Base-by-base conservation (phyloP, 106 monocot species). In the Iris macrosiphon region DNA sequence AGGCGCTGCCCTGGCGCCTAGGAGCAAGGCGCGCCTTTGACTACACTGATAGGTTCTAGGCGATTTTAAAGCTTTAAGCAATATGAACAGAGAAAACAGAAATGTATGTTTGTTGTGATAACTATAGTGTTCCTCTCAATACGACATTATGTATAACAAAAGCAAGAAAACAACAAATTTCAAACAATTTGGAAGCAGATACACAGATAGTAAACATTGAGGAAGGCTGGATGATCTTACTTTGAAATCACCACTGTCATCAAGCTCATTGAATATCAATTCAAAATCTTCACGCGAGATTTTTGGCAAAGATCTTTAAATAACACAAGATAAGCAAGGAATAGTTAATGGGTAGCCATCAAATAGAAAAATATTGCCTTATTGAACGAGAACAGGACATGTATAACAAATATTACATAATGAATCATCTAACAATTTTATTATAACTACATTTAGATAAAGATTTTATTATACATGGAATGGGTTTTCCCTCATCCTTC, bases 211-310 rank as follows among this genome's bases (percentile, higher is more conserved):
- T 15, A n/a, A n/a, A n/a, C n/a, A n/a, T 25, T 25, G 40, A 30
- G 22, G 0, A 4, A 31, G 30, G 41, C 55, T 55, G 14, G 50
- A 20, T 41, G 32, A 5, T 43, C 15, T 33, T 57, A 95, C 96
- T 90, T 87, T 85, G 48, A 96, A 90, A 64, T 96, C 96, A 30
- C 86, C 90, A 73, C 96, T 96, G 40, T 74, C 66, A 78, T 96
- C 96, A 59, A 96, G 90, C 35, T 96, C 90, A 70, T 54, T 34
- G 58, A 96, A 96, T 61, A 96, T 77, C 31, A 73, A 64, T 66
- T 90, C 90, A 75, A 96, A 96, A 72, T 96, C 96, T 45, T 96
- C 96, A 49, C 61, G 57, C 40, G 90, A 90, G 25, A 55, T 96
- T 57, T 83, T 90, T 35, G 96, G 96, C 61, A 96, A 85, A 7